Percentiles rank a stretch among this genome's conserved stretches.
These are phyloP conservation scores for Grifola frondosa DNA, from an alignment of 1,284 basidiomycete species.

Conservation along the genomic window DNA sequence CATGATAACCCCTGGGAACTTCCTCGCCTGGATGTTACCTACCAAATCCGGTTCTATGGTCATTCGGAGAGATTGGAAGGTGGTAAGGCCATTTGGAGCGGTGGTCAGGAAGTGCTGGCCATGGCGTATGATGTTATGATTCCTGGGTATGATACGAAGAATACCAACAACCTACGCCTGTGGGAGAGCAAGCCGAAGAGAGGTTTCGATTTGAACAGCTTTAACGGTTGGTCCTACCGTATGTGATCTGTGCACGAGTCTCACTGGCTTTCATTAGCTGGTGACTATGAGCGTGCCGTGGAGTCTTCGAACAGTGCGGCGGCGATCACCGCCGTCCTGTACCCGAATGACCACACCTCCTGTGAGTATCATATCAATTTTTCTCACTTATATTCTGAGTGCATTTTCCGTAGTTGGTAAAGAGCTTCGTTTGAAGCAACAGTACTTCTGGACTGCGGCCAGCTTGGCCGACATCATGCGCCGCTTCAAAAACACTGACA, in stretches of 20 bases:
- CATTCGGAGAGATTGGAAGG: slow-evolving; percentile 68
- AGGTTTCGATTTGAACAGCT: slow-evolving; percentile 89
- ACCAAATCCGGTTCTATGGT: slow-evolving; percentile 86
- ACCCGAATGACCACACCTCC: slow-evolving; percentile 78
- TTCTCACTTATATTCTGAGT: neutral
- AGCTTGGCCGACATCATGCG: slow-evolving; percentile 85
- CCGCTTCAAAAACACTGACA: slow-evolving; percentile 77
- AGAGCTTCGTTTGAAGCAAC: slow-evolving; percentile 90
- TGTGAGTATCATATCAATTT: slow-evolving; percentile 41
- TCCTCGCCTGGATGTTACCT: slow-evolving; percentile 78
- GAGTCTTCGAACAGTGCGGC: slow-evolving; percentile 84
- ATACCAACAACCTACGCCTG: slow-evolving; percentile 75
- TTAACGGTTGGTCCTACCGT: slow-evolving; percentile 62
- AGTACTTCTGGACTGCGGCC: slow-evolving; percentile 91
- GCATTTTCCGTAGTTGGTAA: slow-evolving; percentile 64
- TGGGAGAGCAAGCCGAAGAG: slow-evolving; percentile 89
- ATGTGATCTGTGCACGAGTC: neutral
- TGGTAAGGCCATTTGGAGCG: slow-evolving; percentile 74
- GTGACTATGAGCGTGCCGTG: slow-evolving; percentile 87
- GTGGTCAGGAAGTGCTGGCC: slow-evolving; percentile 89
- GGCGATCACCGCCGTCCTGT: slow-evolving; percentile 89
- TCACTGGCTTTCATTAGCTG: slow-evolving; percentile 51
- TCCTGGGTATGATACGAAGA: slow-evolving; percentile 79
- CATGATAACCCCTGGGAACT: slow-evolving; percentile 90
- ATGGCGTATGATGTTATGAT: slow-evolving; percentile 91